phyloP scores from a whole-genome alignment of 306 rosid species.

The Vigna hirtella region DNA sequence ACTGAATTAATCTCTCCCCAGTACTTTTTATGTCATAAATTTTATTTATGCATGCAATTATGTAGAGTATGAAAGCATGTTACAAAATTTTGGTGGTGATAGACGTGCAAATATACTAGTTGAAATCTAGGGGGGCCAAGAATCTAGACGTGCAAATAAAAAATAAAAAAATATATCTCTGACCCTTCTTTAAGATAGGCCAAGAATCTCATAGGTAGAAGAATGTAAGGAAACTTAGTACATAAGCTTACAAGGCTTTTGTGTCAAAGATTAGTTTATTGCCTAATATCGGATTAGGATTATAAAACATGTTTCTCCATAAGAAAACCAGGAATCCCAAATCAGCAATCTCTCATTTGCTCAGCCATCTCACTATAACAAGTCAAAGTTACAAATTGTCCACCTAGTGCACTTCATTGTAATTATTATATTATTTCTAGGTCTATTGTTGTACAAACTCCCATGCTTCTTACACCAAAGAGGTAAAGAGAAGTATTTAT shows the following conservation, averaged over 20 bases:
- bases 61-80: neutral
- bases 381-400: neutral
- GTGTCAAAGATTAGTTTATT: constrained; percentile 13
- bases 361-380: neutral
- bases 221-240: constrained; percentile 16
- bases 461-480: too few species aligned
- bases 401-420: neutral
- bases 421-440: neutral
- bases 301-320: constrained; percentile 7
- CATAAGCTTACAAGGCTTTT: neutral
- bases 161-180: neutral
- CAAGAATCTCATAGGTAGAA: neutral
- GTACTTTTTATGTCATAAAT: neutral
- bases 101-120: neutral
- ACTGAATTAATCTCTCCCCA: neutral
- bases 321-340: constrained; percentile 13
- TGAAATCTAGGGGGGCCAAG: neutral
- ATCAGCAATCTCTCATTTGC: constrained; percentile 27
- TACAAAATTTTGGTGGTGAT: neutral
- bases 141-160: too few species aligned
- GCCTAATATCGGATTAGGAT: constrained; percentile 12
- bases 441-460: neutral
- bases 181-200: neutral
- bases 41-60: neutral
- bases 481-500: too few species aligned